Evolutionary conservation across 73 alveolate species (phyloP).

Genomic region (Paramecium primaurelia): DNA sequence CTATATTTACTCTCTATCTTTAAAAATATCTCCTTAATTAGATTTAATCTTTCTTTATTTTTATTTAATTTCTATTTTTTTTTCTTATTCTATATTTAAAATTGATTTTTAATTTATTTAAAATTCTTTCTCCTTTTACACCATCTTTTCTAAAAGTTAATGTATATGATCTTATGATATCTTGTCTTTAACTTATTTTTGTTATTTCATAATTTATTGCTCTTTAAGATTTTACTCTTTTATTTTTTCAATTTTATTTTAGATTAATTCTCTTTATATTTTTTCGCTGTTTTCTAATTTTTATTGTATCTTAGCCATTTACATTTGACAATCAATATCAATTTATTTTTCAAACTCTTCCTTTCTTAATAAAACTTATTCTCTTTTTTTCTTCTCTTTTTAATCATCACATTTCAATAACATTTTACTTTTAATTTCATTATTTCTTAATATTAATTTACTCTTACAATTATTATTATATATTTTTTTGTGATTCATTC

Average conservation of each 20-base stretch:
- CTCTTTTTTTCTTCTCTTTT: not conserved
- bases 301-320: not conserved
- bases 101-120: not conserved
- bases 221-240: constrained; percentile 11
- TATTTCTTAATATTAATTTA: not conserved
- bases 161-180: not conserved
- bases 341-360: not conserved
- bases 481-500: not conserved
- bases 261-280: not conserved
- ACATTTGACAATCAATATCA: not conserved
- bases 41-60: not conserved
- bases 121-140: not conserved
- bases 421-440: not conserved
- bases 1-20: not conserved
- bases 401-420: not conserved
- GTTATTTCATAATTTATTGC: not conserved
- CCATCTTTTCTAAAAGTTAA: not conserved
- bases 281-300: not conserved
- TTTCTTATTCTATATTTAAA: not conserved
- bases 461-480: not conserved
- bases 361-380: not conserved
- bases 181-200: not conserved
- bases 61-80: not conserved
- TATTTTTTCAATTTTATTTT: constrained; percentile 4
- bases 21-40: not conserved